Percentiles rank a stretch among this genome's conserved stretches.
These are phyloP conservation scores for Quillaja saponaria DNA, from an alignment of 306 rosid species.

Conservation along the genomic window DNA sequence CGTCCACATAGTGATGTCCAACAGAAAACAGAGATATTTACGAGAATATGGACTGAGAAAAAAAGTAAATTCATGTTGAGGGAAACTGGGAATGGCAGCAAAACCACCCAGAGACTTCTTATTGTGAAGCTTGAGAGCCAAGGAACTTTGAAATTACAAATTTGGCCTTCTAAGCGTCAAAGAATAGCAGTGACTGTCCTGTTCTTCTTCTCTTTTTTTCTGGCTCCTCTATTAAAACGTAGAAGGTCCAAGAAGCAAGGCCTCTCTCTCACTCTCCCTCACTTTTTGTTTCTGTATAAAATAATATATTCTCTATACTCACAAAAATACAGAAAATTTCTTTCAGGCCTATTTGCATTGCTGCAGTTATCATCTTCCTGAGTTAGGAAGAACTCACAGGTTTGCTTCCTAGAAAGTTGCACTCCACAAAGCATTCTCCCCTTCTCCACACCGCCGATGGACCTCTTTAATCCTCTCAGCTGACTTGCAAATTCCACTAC, in stretches of 20 bases:
- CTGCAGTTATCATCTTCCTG: conserved; percentile 49
- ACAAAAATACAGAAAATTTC: conserved; percentile 36
- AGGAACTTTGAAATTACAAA: conserved; percentile 54
- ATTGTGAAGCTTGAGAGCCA: conserved; percentile 70
- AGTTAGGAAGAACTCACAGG: conserved; percentile 61
- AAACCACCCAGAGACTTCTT: conserved; percentile 42
- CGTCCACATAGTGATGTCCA: no score
- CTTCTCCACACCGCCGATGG: conserved; percentile 94
- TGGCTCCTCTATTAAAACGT: conserved; percentile 67
- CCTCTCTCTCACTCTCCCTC: conserved; percentile 32
- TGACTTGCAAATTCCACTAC: conserved; percentile 96
- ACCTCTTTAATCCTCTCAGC: conserved; percentile 96
- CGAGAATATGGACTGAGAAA: neutral
- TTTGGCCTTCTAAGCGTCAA: conserved; percentile 73
- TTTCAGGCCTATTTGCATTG: conserved; percentile 33
- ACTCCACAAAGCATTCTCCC: conserved; percentile 87
- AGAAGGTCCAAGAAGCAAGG: conserved; percentile 58
- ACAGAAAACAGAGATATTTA: no score
- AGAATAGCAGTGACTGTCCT: conserved; percentile 56
- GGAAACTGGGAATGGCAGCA: conserved; percentile 38
- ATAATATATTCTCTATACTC: conserved; percentile 47
- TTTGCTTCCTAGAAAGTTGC: conserved; percentile 60
- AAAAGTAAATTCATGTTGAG: conserved; percentile 31
- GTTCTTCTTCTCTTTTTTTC: conserved; percentile 38
- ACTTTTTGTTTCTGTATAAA: conserved; percentile 32